A percentile compares a stretch with the other conserved stretches of the same genome.
phyloP scores from a whole-genome alignment of 2,329 filamentous ascomycete genomes.

The Aspergillus ustus region DNA sequence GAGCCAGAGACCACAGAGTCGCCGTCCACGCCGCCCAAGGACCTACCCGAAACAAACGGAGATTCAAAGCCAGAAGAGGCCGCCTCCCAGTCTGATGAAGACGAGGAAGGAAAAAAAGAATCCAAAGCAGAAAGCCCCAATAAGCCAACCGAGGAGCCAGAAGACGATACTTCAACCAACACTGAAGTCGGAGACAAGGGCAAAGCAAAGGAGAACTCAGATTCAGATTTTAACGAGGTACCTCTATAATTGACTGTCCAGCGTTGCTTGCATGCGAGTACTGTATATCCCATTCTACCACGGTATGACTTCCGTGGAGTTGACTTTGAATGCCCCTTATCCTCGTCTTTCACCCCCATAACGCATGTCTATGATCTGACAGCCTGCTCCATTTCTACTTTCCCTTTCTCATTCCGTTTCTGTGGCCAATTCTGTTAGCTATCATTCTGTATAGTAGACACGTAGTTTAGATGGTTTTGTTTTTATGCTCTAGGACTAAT shows the following conservation, averaged over 20 bases:
- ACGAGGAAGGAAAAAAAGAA: slow-evolving; percentile 16
- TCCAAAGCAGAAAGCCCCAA: slow-evolving; percentile 18
- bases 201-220: slow-evolving; percentile 36
- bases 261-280: slow-evolving; percentile 6
- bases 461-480: slow-evolving; percentile 15
- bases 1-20: slow-evolving; percentile 20
- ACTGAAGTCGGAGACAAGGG: slow-evolving; percentile 26
- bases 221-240: slow-evolving; percentile 42
- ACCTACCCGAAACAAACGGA: slow-evolving; percentile 5
- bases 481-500: not conserved
- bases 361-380: slow-evolving; percentile 1
- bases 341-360: not conserved
- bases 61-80: slow-evolving; percentile 11
- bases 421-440: slow-evolving; percentile 25
- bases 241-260: slow-evolving; percentile 30
- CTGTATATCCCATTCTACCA: slow-evolving; percentile 9
- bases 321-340: not conserved
- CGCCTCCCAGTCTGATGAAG: slow-evolving; percentile 16
- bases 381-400: slow-evolving; percentile 20
- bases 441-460: slow-evolving; percentile 24
- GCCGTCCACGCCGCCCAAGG: not conserved
- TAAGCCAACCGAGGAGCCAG: slow-evolving; percentile 25
- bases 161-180: slow-evolving; percentile 26
- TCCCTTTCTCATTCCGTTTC: not conserved
- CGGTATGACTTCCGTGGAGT: slow-evolving; percentile 5